These are phyloP conservation scores for Rhododendron vialii DNA, from an alignment of 148 eudicot genomes.

Conservation along the genomic window DNA sequence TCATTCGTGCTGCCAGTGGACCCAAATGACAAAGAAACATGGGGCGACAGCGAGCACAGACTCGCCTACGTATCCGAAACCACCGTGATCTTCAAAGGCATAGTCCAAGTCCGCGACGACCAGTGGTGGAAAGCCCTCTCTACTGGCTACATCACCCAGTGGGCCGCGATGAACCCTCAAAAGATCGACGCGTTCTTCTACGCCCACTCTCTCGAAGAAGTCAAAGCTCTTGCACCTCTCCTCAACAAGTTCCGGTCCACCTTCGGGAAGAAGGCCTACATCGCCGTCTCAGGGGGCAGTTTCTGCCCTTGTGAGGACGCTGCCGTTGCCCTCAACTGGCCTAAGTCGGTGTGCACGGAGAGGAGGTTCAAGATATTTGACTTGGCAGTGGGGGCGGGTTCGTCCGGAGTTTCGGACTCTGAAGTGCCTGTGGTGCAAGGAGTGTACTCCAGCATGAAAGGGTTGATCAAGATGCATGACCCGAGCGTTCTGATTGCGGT, in stretches of 20 bases:
- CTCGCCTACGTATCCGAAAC: constrained; percentile 95
- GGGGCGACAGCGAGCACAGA: constrained; percentile 98
- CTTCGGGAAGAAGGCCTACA: constrained; percentile 84
- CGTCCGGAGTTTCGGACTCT: constrained; percentile 48
- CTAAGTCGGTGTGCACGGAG: constrained; percentile 73
- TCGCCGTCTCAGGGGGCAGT: constrained; percentile 70
- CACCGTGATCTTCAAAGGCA: constrained; percentile 91
- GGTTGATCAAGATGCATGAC: constrained; percentile 71
- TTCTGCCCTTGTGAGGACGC: constrained; percentile 83
- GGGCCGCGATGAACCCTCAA: constrained; percentile 98
- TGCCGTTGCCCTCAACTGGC: constrained; percentile 68
- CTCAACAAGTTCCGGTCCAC: constrained; percentile 79
- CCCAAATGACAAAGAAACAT: constrained; percentile 88
- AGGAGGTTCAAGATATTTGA: constrained; percentile 92
- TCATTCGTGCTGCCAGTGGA: constrained; percentile 87
- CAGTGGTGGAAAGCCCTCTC: constrained; percentile 98
- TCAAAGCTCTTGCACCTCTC: constrained; percentile 75
- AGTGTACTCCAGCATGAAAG: constrained; percentile 86
- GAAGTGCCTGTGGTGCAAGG: constrained; percentile 84
- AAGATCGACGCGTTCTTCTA: constrained; percentile 88
- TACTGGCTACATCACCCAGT: constrained; percentile 83
- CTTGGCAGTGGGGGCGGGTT: constrained; percentile 57
- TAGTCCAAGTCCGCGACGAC: constrained; percentile 85
- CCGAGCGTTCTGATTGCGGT: constrained; percentile 73
- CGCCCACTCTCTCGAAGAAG: constrained; percentile 77